Evolutionary conservation across 768 basidiomycete genomes (phyloP), one percentile per base, ranked within the genome.

Genomic region (Austroboletus eburneus): DNA sequence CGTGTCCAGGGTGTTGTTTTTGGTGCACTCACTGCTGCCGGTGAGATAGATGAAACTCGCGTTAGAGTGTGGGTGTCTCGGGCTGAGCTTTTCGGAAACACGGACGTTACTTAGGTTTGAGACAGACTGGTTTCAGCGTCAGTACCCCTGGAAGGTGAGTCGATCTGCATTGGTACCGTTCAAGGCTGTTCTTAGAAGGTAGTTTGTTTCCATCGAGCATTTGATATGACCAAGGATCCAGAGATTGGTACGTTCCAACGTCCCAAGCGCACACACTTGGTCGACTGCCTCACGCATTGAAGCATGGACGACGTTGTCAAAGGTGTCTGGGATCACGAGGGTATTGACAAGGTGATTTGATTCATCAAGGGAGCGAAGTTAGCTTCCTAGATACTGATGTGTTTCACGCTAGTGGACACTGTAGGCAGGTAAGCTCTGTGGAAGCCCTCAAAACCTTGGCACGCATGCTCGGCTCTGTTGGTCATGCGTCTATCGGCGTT

Each of bases 121-220:
- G 24, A 22, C 27, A 85, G 83, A 48, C 63, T 89, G 13, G 72
- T 80, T 32, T 70, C 76, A 42, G 77, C 77, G 48, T 78, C 83
- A 32, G 54, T 69, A 17, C 81, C 85, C 3, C 55, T 83, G 35
- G 78, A 89, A 76, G 79, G 87, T 85, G 41, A 47, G 57, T 39
- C 42, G 2, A 32, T 22, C 22, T 38, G 29, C 5, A 5, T 23
- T 43, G 9, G 14, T 33, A 36, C 27, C 12, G n/a, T 30, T 32
- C 35, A 14, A 44, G 25, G 21, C 29, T 32, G 29, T 34, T 30
- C 35, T 46, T 40, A 25, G 30, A n/a, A 21, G 42, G 20, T 38
- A 88, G 87, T 85, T 35, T 87, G 84, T 54, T 88, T 89, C 61
- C 87, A 89, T 58, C 72, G 87, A 45, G 87, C 87, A 24, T 82